Evolutionary conservation across 176 grass and related monocot species (phyloP).

Genomic region (Zizania latifolia): DNA sequence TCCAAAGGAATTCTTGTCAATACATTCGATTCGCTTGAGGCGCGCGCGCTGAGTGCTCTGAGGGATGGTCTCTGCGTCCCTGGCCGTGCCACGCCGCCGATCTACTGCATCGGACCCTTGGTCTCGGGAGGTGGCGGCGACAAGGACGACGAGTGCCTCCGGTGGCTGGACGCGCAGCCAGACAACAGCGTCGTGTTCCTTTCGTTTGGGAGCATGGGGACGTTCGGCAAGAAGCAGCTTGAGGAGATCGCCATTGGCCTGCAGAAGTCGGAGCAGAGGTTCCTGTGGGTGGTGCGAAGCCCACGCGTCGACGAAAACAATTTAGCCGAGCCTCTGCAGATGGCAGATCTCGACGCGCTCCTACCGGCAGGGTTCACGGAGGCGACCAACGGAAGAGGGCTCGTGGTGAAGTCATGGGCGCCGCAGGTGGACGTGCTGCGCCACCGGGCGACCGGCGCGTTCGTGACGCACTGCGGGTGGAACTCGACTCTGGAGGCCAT

Average conservation of each 20-base stretch:
- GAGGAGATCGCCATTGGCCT: conserved; percentile 44
- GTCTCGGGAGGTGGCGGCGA: conserved; percentile 1
- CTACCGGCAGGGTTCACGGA: conserved; percentile 38
- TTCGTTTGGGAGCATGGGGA: conserved; percentile 55
- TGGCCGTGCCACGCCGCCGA: conserved; percentile 28
- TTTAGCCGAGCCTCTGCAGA: neutral
- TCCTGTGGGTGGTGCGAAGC: conserved; percentile 51
- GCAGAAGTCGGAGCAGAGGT: conserved; percentile 44
- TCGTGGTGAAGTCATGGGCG: conserved; percentile 41
- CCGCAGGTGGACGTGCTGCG: conserved; percentile 49
- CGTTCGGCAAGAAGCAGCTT: conserved; percentile 36
- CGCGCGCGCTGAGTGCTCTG: conserved; percentile 34
- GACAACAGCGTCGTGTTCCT: conserved; percentile 52
- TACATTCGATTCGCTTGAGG: conserved; percentile 44
- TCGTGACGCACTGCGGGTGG: conserved; percentile 39
- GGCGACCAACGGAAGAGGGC: conserved; percentile 9
- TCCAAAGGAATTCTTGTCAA: conserved; percentile 46
- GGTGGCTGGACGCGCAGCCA: conserved; percentile 59
- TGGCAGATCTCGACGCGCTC: conserved; percentile 32
- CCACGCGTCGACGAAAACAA: neutral
- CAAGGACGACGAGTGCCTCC: conserved; percentile 33
- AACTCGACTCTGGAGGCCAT: conserved; percentile 42
- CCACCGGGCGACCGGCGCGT: conserved; percentile 32
- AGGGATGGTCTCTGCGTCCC: conserved; percentile 34
- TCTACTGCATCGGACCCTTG: conserved; percentile 53